Base-by-base conservation (phyloP, 306 rosid genomes). In the Rosa multiflora region DNA sequence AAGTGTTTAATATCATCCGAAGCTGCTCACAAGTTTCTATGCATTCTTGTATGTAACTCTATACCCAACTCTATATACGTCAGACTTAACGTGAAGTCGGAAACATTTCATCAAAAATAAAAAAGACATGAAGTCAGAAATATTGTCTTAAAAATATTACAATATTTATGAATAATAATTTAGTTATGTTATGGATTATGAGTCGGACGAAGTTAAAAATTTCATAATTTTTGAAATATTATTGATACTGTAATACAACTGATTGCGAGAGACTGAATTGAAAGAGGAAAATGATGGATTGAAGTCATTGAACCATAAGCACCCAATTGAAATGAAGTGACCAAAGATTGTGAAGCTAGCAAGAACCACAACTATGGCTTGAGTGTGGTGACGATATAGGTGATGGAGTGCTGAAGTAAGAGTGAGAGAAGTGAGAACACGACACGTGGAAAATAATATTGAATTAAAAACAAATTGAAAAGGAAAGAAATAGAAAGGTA, bases 401-500 rank as follows among this genome's bases (percentile, higher is more conserved):
- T 84, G 87, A 84, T 61, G 87, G 40, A 77, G 59, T 77, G 85
- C 87, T 77, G 71, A 78, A 77, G 85, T 84, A 77, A 84, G 87
- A 73, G 63, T 42, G 75, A 81, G 10, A 29, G 14, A 39, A 72
- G 0, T 10, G 61, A 5, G 46, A 23, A 17, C 6, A n/a, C 51
- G 13, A 51, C 49, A 73, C 49, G 48, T 73, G 35, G 49, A 44
- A 52, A 37, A 17, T 66, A n/a, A 17, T 1, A 15, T 18, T 35
- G 43, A 63, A 20, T 18, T 43, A n/a, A 20, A 53, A 59, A 12
- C 23, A 66, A 67, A 21, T 10, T 8, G 13, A 42, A 20, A 70
- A 55, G 0, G 1, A 10, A 61, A 15, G 8, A 35, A 78, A 35
- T 67, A 70, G 43, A 42, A 56, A 55, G 48, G 15, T 18, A 6